Evolutionary conservation across 345 rosid genomes (phyloP).

Genomic region (Mangifera indica): DNA sequence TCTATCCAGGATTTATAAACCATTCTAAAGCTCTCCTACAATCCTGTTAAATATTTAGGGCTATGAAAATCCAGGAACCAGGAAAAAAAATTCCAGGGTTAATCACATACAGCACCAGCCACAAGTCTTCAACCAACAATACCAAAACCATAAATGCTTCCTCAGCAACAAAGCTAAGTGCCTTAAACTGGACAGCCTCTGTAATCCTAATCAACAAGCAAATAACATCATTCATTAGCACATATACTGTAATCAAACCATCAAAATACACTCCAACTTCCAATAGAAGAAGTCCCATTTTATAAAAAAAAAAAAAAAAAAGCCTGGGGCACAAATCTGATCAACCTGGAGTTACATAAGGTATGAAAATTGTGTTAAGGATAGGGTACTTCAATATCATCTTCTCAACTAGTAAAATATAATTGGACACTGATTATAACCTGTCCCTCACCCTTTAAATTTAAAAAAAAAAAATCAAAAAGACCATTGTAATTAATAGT

Average conservation of each 20-base stretch:
- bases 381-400: constrained; percentile 4
- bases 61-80: constrained; percentile 33
- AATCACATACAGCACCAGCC: constrained; percentile 34
- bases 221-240: constrained; percentile 6
- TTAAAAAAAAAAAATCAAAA: background rate
- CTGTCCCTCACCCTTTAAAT: background rate
- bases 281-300: no score
- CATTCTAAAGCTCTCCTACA: constrained; percentile 30
- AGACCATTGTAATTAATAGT: background rate
- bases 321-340: background rate
- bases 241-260: background rate
- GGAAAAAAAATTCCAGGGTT: constrained; percentile 33
- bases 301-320: background rate
- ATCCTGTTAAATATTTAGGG: constrained; percentile 36
- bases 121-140: constrained; percentile 30
- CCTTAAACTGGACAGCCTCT: constrained; percentile 18
- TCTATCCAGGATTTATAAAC: constrained; percentile 25
- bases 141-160: constrained; percentile 22
- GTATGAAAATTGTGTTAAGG: background rate
- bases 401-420: background rate
- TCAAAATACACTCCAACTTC: background rate
- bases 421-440: background rate
- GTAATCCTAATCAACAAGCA: constrained; percentile 25
- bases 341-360: background rate
- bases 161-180: constrained; percentile 12